Evolutionary conservation across 768 basidiomycete genomes (phyloP), one percentile per base, ranked within the genome.

Genomic region (Pisolithus microcarpus): DNA sequence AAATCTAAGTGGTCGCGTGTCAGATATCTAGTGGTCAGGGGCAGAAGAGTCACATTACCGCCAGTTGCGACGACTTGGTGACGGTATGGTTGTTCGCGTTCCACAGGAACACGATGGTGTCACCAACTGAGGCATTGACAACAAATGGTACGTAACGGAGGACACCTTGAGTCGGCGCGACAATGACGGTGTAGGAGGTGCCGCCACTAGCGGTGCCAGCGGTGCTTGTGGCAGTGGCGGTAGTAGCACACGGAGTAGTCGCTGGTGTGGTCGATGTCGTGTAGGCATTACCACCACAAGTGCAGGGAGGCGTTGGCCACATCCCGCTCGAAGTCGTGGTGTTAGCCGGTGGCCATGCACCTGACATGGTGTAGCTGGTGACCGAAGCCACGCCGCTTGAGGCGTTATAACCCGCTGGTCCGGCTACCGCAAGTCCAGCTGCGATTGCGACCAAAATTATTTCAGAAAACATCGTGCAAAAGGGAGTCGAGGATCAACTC

Each of bases 51-150:
- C 16, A 36, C n/a, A 21, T 56, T 49, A 56, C 56, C 4, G 69
- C 62, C 52, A 87, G 74, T 43, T 72, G 13, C 11, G 34, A 15
- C 2, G 34, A 34, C 34, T 34, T 34, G 34, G 34, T 34, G 34
- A 34, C 34, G 34, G 34, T 34, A 34, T 34, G 34, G 34, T 78
- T 79, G 72, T 85, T 79, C 48, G 84, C 87, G 50, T 77, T 76
- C 87, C 87, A 91, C 68, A 82, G 72, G 73, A 82, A 90, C 63
- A 74, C 71, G 70, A 91, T 65, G 59, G 84, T 87, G 67, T 89
- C 87, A 49, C 87, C 87, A 52, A 83, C 78, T 30, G 83, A 80
- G 5, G 85, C 87, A 61, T 87, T 86, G 55, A 84, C 66, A 23
- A 81, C 80, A 68, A 86, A 87, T 31, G 87, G 87, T 47, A 88